A percentile compares a stretch with the other conserved stretches of the same genome.
These are phyloP conservation scores for Capronia coronata DNA, from an alignment of 2,329 filamentous ascomycete species.

Conservation along the genomic window DNA sequence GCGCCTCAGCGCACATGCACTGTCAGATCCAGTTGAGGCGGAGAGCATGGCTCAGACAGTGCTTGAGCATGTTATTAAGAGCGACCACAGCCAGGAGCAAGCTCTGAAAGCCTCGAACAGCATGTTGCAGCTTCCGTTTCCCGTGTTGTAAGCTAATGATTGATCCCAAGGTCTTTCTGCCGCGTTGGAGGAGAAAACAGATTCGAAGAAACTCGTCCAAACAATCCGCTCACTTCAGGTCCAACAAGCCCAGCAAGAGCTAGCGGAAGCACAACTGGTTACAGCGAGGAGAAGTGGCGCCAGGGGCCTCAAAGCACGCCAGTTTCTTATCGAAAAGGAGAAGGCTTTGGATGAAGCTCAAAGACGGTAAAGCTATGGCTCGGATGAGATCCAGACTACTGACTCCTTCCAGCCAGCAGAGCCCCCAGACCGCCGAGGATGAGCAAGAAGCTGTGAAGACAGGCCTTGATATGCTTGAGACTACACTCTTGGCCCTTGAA, in stretches of 20 bases:
- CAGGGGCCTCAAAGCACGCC: conserved; percentile 68
- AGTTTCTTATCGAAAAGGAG: conserved; percentile 63
- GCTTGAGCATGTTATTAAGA: conserved; percentile 59
- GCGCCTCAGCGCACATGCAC: conserved; percentile 17
- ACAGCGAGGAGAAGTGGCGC: conserved; percentile 68
- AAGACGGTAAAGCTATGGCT: conserved; percentile 39
- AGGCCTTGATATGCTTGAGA: conserved; percentile 25
- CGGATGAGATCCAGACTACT: not conserved
- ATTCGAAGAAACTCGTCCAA: conserved; percentile 53
- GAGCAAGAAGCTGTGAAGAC: conserved; percentile 20
- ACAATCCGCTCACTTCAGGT: conserved; percentile 58
- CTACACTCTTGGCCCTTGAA: conserved; percentile 20
- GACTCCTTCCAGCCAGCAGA: conserved; percentile 7
- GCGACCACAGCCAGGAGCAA: conserved; percentile 46
- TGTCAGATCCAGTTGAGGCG: conserved; percentile 32
- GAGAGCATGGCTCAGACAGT: conserved; percentile 42
- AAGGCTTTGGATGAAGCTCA: conserved; percentile 56
- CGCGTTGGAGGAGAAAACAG: conserved; percentile 51
- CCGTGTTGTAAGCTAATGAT: not conserved
- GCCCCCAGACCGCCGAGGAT: conserved; percentile 7
- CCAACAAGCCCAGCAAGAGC: conserved; percentile 54
- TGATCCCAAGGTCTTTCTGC: conserved; percentile 47
- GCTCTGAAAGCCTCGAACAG: conserved; percentile 56
- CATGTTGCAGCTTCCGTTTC: conserved; percentile 31
- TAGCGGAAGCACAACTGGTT: conserved; percentile 67